Evolutionary conservation across 1,139 yeast species (phyloP), one percentile per base, ranked within the genome.

Genomic region (Blastobotrys buckinghamii): DNA sequence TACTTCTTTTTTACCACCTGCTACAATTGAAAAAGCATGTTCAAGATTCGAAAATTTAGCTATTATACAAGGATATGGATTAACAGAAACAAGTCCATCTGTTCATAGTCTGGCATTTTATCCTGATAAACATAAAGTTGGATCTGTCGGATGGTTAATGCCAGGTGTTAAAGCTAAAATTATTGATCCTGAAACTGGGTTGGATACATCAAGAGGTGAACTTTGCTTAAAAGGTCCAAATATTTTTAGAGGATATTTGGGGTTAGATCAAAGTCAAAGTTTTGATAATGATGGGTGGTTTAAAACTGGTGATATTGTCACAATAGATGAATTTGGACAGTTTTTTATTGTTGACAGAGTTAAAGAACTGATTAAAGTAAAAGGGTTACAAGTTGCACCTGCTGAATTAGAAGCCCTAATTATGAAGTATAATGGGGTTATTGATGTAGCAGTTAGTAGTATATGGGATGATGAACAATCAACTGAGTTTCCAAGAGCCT

Each of bases 361-460:
- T 42, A 85, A 85, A 70, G 87, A 84, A 64, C 81, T 84, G 65
- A 85, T 84, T 73, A 84, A 85, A 65, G 73, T 87, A 8, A 90
- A 85, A 67, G 94, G 92, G 51, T 90, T 84, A 64, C 87, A 85
- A 63, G 82, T 85, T 33, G 83, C 92, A 0, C 92, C 94, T 1
- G 94, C 87, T 53, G 84, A 80, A 64, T 77, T 85, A 47, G 94
- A 85, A 62, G 82, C 79, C 55, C 65, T 74, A 19, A 79, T 84
- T 53, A 68, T 84, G 39, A 70, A 82, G 7, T 60, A 65, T 48
- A 62, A 64, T n/a, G 50, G 53, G 16, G 67, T 68, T 12, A 55
- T 54, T 3, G 72, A 68, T 50, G 60, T 57, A 1, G 73, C 72
- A 0, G 73, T 68, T 7, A 59, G 61, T 36, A 73, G 72, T 6